Percentiles rank a stretch among this genome's conserved stretches.
These are phyloP conservation scores for Penicillium angulare DNA, from an alignment of 495 filamentous ascomycete genomes.

Conservation along the genomic window DNA sequence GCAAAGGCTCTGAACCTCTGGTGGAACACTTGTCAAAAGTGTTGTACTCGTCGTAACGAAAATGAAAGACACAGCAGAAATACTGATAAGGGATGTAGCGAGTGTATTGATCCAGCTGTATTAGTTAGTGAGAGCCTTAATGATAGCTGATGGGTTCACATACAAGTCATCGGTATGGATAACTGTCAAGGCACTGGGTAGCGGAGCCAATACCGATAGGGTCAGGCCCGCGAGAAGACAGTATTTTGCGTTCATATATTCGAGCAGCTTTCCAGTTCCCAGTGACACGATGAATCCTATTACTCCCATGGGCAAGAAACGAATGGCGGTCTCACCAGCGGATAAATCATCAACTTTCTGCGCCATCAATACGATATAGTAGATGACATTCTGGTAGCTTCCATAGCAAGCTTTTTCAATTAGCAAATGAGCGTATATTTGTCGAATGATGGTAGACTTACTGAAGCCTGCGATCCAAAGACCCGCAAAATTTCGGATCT, in stretches of 20 bases:
- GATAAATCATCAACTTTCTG: slow-evolving; percentile 33
- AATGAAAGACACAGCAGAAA: slow-evolving; percentile 38
- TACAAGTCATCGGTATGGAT: slow-evolving; percentile 29
- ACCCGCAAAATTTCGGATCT: slow-evolving; percentile 36
- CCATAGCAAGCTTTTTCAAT: slow-evolving; percentile 31
- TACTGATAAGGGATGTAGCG: slow-evolving; percentile 35
- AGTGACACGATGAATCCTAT: slow-evolving; percentile 36
- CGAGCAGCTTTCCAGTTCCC: slow-evolving; percentile 34
- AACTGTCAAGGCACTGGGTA: slow-evolving; percentile 31
- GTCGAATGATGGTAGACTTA: slow-evolving; percentile 10
- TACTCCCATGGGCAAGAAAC: slow-evolving; percentile 36
- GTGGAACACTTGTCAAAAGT: slow-evolving; percentile 34
- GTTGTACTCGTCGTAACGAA: slow-evolving; percentile 38
- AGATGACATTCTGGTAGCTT: slow-evolving; percentile 40
- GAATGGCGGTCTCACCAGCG: slow-evolving; percentile 34
- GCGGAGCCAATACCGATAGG: slow-evolving; percentile 30
- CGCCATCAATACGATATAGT: slow-evolving; percentile 38
- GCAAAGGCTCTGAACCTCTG: slow-evolving; percentile 33
- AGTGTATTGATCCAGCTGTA: slow-evolving; percentile 36
- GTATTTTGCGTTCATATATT: slow-evolving; percentile 39
- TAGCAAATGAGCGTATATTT: background rate
- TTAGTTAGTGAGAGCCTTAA: slow-evolving; percentile 9
- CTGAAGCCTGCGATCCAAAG: slow-evolving; percentile 40
- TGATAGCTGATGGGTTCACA: background rate
- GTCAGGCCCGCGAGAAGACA: slow-evolving; percentile 27